Evolutionary conservation across 306 rosid genomes (phyloP).

Genomic region (Gastrolobium villosum): DNA sequence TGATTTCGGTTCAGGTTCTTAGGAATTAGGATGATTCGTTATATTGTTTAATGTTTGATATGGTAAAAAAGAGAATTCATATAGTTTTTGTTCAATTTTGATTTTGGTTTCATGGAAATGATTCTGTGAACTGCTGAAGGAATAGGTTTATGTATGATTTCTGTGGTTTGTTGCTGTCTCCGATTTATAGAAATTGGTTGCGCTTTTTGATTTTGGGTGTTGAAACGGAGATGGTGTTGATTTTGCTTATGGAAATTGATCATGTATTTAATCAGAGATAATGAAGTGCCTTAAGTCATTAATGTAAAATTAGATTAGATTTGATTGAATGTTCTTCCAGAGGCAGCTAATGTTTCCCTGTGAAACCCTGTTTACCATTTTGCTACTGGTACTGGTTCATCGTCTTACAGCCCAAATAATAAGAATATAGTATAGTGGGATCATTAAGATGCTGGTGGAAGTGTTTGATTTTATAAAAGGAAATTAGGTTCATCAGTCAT

Average conservation of each 20-base stretch:
- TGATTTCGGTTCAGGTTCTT: not conserved
- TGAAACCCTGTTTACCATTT: not conserved
- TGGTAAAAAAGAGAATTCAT: no score
- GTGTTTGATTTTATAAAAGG: not conserved
- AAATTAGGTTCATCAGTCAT: not conserved
- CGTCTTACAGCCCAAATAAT: not conserved
- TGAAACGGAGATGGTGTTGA: not conserved
- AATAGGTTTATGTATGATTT: not conserved
- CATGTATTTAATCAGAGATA: not conserved
- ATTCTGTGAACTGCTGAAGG: not conserved
- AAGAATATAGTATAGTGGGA: not conserved
- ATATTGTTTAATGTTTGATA: not conserved
- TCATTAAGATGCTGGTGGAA: not conserved
- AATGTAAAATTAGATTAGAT: not conserved
- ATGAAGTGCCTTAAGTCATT: not conserved
- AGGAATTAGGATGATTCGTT: slow-evolving; percentile 5
- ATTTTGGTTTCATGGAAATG: not conserved
- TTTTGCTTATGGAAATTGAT: not conserved
- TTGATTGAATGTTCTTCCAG: not conserved
- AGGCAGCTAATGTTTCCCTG: not conserved
- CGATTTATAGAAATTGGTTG: not conserved
- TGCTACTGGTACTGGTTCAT: not conserved
- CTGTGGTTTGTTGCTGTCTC: not conserved
- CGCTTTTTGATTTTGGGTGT: not conserved
- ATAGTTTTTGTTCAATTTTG: not conserved